Evolutionary conservation across 257 asterid species (phyloP).

Genomic region (Salvia rosmarinus): DNA sequence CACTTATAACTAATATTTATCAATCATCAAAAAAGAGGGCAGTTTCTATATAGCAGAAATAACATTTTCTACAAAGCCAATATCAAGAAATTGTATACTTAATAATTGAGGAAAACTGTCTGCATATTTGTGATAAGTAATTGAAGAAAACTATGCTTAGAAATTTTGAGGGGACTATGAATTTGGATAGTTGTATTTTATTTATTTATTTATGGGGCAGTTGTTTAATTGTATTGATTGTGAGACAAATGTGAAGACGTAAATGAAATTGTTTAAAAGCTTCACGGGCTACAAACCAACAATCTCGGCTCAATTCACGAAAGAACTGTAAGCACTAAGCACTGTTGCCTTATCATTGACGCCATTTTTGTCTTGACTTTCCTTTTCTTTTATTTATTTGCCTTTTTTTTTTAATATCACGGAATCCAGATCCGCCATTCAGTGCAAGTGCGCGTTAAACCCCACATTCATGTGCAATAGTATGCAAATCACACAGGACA

Average conservation of each 20-base stretch:
- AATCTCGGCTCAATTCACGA: conserved; percentile 22
- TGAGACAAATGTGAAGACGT: background rate
- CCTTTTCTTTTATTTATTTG: background rate
- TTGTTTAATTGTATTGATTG: conserved; percentile 2
- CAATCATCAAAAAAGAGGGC: no score
- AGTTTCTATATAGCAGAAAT: no score
- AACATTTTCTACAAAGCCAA: no score
- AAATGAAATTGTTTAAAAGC: background rate
- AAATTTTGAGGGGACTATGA: background rate
- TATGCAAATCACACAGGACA: no score
- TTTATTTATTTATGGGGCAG: background rate
- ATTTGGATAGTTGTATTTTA: background rate
- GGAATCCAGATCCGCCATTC: no score
- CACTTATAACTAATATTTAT: no score
- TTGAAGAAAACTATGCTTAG: background rate
- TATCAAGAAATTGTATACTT: no score
- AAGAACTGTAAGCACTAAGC: background rate
- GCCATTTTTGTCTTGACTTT: background rate
- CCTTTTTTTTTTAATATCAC: no score
- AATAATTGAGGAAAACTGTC: no score
- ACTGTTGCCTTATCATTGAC: conserved; percentile 20
- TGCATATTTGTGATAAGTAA: no score
- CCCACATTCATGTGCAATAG: no score
- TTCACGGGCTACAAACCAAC: conserved; percentile 31
- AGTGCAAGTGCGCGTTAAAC: no score